These are phyloP conservation scores for Taiozyma onychis DNA, from an alignment of 1,139 yeast genomes.

Conservation along the genomic window DNA sequence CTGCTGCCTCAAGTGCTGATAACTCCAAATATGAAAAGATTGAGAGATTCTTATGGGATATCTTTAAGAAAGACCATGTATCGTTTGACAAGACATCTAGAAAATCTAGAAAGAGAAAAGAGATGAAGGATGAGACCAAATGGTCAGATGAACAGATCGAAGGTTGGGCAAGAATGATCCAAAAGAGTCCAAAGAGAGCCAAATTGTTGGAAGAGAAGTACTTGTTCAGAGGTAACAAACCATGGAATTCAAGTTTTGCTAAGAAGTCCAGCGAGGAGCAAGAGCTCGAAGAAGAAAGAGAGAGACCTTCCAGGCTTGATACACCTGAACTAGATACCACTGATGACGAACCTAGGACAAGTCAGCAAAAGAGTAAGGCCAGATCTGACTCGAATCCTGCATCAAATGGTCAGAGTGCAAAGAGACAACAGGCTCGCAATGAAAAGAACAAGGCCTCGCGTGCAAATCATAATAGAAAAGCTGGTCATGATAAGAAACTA, in stretches of 20 bases:
- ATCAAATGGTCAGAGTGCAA: slow-evolving; percentile 12
- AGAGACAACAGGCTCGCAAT: slow-evolving; percentile 38
- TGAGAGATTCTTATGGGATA: slow-evolving; percentile 54
- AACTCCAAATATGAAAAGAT: slow-evolving; percentile 24
- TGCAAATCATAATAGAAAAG: slow-evolving; percentile 62
- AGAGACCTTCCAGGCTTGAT: slow-evolving; percentile 6
- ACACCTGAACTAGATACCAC: background rate
- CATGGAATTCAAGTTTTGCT: slow-evolving; percentile 10
- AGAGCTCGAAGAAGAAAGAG: slow-evolving; percentile 3
- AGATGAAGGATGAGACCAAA: slow-evolving; percentile 43
- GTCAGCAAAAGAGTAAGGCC: background rate
- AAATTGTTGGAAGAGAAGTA: slow-evolving; percentile 57
- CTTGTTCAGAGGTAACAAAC: slow-evolving; percentile 31
- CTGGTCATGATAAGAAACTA: slow-evolving; percentile 54
- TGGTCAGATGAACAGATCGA: slow-evolving; percentile 93
- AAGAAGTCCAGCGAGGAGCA: slow-evolving; percentile 3
- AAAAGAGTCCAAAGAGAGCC: slow-evolving; percentile 56
- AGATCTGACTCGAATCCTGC: slow-evolving; percentile 3
- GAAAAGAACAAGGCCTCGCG: slow-evolving; percentile 50
- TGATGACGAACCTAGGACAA: background rate
- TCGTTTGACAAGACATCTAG: slow-evolving; percentile 48
- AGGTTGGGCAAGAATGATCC: slow-evolving; percentile 83
- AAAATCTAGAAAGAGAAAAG: slow-evolving; percentile 45
- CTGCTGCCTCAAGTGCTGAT: slow-evolving; percentile 14
- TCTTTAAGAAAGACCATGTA: slow-evolving; percentile 47